Evolutionary conservation across 2,329 filamentous ascomycete species (phyloP).

Genomic region (Hirsutella rhossiliensis): DNA sequence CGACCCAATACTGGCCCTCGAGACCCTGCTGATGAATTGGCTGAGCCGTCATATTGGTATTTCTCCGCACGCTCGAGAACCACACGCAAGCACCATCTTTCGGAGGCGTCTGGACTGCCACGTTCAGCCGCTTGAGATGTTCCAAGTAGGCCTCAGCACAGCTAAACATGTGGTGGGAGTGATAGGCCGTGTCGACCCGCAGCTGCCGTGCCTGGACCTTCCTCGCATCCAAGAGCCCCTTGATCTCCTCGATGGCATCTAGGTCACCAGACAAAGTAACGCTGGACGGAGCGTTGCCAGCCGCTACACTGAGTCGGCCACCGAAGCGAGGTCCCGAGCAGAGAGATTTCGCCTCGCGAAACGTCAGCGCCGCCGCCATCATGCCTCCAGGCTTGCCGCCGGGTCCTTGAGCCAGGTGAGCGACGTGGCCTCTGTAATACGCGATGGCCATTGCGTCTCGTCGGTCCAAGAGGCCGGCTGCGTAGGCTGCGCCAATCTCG

Average conservation of each 20-base stretch:
- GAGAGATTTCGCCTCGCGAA: constrained; percentile 1
- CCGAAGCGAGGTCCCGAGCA: constrained; percentile 4
- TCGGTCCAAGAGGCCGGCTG: constrained; percentile 10
- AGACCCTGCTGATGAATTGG: constrained; percentile 7
- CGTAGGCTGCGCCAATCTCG: constrained; percentile 29
- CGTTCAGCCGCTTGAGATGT: constrained; percentile 5
- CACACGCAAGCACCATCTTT: constrained; percentile 9
- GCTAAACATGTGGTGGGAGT: constrained; percentile 25
- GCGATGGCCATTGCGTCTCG: constrained; percentile 3
- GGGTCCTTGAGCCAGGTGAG: background rate
- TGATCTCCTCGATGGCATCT: constrained; percentile 12
- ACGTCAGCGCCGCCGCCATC: constrained; percentile 12
- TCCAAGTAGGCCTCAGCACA: constrained; percentile 13
- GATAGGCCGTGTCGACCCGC: constrained; percentile 26
- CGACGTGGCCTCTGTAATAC: constrained; percentile 3
- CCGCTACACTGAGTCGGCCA: constrained; percentile 20
- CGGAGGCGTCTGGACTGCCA: constrained; percentile 6
- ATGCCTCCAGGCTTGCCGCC: constrained; percentile 1
- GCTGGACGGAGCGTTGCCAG: constrained; percentile 12
- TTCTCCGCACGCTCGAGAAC: constrained; percentile 14
- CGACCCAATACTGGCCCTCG: constrained; percentile 11
- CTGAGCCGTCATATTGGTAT: constrained; percentile 9
- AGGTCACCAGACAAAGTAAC: constrained; percentile 18
- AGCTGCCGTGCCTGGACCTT: constrained; percentile 17
- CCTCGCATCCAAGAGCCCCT: constrained; percentile 10